phyloP scores from a whole-genome alignment of 2,329 filamentous ascomycete genomes.

The Hymenoscyphus salicellus region DNA sequence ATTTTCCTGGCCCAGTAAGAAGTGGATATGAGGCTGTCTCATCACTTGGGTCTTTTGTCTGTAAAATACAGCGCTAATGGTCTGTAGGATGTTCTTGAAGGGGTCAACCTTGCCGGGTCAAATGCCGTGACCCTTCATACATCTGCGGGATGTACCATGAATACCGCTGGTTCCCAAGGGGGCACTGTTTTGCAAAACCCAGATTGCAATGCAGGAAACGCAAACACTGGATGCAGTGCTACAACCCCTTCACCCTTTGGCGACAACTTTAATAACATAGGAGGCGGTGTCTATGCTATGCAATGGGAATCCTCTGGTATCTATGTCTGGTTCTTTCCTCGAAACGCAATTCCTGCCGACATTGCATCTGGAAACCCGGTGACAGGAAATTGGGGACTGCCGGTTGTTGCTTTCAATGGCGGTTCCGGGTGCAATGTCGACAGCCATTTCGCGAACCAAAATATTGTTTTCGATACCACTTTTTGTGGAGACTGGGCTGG shows the following conservation, averaged over 20 bases:
- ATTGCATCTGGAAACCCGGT: conserved; percentile 56
- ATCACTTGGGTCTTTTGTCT: too few species aligned
- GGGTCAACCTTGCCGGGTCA: conserved; percentile 57
- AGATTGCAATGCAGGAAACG: conserved; percentile 48
- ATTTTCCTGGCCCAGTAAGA: too few species aligned
- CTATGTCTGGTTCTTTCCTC: conserved; percentile 73
- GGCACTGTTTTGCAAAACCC: conserved; percentile 40
- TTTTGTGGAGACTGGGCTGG: conserved; percentile 64
- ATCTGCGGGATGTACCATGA: conserved; percentile 44
- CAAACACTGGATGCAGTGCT: conserved; percentile 40
- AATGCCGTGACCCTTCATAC: conserved; percentile 66
- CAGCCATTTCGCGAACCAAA: conserved; percentile 63
- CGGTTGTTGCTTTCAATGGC: conserved; percentile 65
- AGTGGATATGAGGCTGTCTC: too few species aligned
- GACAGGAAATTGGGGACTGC: conserved; percentile 65
- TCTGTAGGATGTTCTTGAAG: conserved; percentile 56
- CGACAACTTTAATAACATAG: conserved; percentile 61
- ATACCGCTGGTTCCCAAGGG: conserved; percentile 40
- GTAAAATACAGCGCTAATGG: neutral
- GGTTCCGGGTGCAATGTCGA: conserved; percentile 62
- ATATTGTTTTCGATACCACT: conserved; percentile 69
- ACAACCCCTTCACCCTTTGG: conserved; percentile 52
- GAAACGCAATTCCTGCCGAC: conserved; percentile 62
- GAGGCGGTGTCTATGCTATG: conserved; percentile 68
- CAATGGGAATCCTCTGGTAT: conserved; percentile 68